A percentile compares a stretch with the other conserved stretches of the same genome.
phyloP scores from a whole-genome alignment of 805 yeast species.

The Lipomyces sp. region DNA sequence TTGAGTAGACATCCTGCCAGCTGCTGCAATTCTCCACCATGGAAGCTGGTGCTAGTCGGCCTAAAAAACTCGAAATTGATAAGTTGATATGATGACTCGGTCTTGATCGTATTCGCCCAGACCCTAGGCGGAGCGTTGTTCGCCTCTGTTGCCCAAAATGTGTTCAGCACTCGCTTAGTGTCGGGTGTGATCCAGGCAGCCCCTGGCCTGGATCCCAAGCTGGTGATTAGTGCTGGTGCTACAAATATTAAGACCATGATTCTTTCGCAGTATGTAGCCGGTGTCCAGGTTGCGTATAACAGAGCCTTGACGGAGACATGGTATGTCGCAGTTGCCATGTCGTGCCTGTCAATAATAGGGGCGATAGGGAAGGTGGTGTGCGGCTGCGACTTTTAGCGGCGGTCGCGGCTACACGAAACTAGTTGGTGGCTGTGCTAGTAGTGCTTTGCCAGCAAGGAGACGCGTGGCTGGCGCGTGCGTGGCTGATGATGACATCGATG shows the following conservation, averaged over 20 bases:
- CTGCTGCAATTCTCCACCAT: too few relatives aligned
- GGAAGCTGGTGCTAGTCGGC: too few relatives aligned
- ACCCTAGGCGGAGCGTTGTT: constrained; percentile 22
- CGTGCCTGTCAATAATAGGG: constrained; percentile 9
- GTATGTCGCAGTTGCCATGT: constrained; percentile 12
- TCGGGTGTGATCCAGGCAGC: neutral
- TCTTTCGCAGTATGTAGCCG: constrained; percentile 1
- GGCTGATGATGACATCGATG: neutral
- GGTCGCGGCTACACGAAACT: too few relatives aligned
- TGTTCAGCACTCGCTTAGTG: constrained; percentile 11
- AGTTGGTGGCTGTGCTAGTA: too few relatives aligned
- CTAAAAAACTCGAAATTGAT: too few relatives aligned
- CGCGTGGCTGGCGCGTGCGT: neutral
- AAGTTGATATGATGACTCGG: too few relatives aligned
- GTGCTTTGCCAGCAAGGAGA: too few relatives aligned
- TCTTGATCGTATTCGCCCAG: constrained; percentile 12
- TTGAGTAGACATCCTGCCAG: too few relatives aligned
- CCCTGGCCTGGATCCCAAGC: constrained; percentile 12
- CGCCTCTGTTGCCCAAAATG: constrained; percentile 18
- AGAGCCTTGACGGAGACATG: constrained; percentile 7
- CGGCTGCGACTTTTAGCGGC: too few relatives aligned
- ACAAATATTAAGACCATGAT: constrained; percentile 12
- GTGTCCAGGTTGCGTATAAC: constrained; percentile 15
- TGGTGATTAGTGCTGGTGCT: constrained; percentile 15
- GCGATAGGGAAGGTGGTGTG: constrained; percentile 11